Base-by-base conservation (phyloP, 2,329 filamentous ascomycete genomes). In the Ophiosphaerella herpotricha region DNA sequence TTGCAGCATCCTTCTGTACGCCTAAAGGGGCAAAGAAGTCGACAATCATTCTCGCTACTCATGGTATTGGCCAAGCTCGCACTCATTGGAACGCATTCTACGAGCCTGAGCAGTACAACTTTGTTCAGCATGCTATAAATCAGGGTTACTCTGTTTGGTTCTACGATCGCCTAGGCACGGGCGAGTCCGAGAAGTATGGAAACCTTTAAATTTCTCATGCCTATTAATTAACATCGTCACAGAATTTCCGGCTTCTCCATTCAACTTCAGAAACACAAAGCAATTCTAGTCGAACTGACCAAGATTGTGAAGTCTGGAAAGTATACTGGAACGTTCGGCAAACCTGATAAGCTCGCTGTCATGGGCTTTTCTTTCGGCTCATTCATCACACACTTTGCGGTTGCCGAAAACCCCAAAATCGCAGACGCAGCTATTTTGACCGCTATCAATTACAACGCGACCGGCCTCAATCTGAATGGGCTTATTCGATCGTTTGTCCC, bases 101-200 rank as follows among this genome's bases (percentile, higher is more conserved):
- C 29, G 44, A 58, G 39, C 55, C 65, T 9, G 51, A 54, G 7
- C 50, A 63, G 14, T 74, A 71, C 57, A 74, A 67, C 44, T 74
- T 73, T 49, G 67, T 72, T 11, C 63, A 74, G 46, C 59, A 61
- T 40, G 68, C 62, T 3, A 50, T 67, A 6, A 43, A 40, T 16
- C 52, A 64, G 42, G 71, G 68, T 8, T 74, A 73, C 41, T 68
- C 68, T 3, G 61, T 72, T 12, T 72, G 72, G 45, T 68, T 60
- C 42, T 74, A 73, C 48, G 70, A 75, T 52, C 66, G 72, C n/a
- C 57, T 74, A 8, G 72, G 71, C 9, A 60, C 57, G 8, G 71
- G 70, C 9, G 40, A 59, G 36, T 73, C 70, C 7, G 46, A 53
- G 1, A 64, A 59, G 60, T 63, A 53, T n/a, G 49, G 26, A 29